Percentiles rank a stretch among this genome's conserved stretches.
Evolutionary conservation across 768 basidiomycete genomes (phyloP).

Genomic region (Omphalotus guepiniiformis): DNA sequence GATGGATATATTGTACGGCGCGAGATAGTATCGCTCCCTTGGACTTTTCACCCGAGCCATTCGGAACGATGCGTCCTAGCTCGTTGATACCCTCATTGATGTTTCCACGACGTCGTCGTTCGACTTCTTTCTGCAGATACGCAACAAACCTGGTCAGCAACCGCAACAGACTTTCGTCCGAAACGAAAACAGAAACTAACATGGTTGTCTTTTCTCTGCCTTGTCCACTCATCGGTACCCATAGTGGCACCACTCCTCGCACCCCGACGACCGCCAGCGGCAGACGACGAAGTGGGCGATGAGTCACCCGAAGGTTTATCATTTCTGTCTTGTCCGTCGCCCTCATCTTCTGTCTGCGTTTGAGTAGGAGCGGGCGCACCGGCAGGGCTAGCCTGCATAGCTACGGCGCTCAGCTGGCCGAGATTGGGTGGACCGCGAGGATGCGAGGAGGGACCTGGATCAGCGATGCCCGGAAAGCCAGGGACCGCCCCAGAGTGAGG

Average conservation of each 20-base stretch:
- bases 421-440: slow-evolving; percentile 64
- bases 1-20: slow-evolving; percentile 89
- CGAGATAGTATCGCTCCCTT: slow-evolving; percentile 87
- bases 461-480: slow-evolving; percentile 51
- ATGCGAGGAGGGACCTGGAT: slow-evolving; percentile 71
- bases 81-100: slow-evolving; percentile 97
- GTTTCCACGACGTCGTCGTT: slow-evolving; percentile 88
- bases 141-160: slow-evolving; percentile 5
- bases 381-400: slow-evolving; percentile 35
- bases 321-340: slow-evolving; percentile 26
- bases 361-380: slow-evolving; percentile 13
- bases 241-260: slow-evolving; percentile 54
- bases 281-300: slow-evolving; percentile 21
- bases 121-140: slow-evolving; percentile 86
- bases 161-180: neutral
- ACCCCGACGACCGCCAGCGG: slow-evolving; percentile 31
- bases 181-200: slow-evolving; percentile 33
- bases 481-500: slow-evolving; percentile 18
- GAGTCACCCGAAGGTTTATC: slow-evolving; percentile 16
- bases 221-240: slow-evolving; percentile 75
- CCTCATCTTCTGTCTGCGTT: slow-evolving; percentile 18
- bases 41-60: slow-evolving; percentile 80
- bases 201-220: slow-evolving; percentile 80
- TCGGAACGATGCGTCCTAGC: slow-evolving; percentile 84
- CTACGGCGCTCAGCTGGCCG: slow-evolving; percentile 48